phyloP scores from a whole-genome alignment of 225 moss, liverwort and hornwort genomes.

The Physcomitrellopsis africana region DNA sequence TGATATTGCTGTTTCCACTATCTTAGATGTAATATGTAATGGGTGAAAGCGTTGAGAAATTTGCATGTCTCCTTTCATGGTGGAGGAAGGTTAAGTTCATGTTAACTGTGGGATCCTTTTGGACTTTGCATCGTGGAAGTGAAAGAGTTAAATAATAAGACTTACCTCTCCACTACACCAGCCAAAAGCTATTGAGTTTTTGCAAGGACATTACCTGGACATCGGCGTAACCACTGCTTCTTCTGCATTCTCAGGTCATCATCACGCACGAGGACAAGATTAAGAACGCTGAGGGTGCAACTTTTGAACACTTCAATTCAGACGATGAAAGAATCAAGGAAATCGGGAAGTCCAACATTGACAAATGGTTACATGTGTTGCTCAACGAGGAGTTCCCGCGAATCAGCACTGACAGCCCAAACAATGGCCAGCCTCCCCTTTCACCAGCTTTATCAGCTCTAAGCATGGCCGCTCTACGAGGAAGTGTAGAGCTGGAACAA shows the following conservation, averaged over 20 bases:
- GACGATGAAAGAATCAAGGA: conserved; percentile 62
- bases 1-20: neutral
- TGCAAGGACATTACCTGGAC: too few relatives aligned
- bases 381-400: conserved; percentile 61
- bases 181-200: too few relatives aligned
- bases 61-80: neutral
- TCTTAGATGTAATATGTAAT: neutral
- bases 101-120: neutral
- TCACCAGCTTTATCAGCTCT: conserved; percentile 62
- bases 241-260: conserved; percentile 42
- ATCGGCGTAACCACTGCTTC: neutral
- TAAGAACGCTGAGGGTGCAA: conserved; percentile 46
- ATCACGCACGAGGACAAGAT: conserved; percentile 52
- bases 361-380: conserved; percentile 77
- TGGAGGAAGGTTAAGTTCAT: neutral
- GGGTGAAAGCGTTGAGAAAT: neutral
- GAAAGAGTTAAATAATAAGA: too few relatives aligned
- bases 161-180: too few relatives aligned
- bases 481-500: conserved; percentile 63
- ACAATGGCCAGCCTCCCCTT: conserved; percentile 52
- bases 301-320: conserved; percentile 33
- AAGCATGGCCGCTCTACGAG: conserved; percentile 63
- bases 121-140: too few relatives aligned
- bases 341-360: conserved; percentile 71
- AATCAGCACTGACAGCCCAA: conserved; percentile 46